Base-by-base conservation (phyloP, 2,329 filamentous ascomycete species). In the Gaeumannomyces tritici region DNA sequence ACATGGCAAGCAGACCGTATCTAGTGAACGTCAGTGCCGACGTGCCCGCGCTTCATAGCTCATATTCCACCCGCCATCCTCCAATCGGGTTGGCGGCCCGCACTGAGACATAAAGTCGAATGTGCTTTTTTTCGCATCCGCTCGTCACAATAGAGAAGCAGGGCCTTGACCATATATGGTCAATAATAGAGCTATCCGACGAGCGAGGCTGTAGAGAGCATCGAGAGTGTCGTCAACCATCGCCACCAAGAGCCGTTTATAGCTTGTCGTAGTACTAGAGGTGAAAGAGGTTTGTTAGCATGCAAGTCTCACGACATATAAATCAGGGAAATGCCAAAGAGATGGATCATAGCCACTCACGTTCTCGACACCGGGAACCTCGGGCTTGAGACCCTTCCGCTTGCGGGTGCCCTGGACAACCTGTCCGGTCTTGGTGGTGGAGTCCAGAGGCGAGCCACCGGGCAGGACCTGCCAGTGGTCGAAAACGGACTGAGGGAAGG, bases 371-470 rank as follows among this genome's bases (percentile, higher is more conserved):
- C 89, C 90, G 73, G 95, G 93, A 77, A 97, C 90, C 73, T 91
- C 86, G 75, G 89, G 82, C 91, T 99, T 99, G 85, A 99, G 84
- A 91, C 93, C 95, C 91, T 99, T 99, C 82, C 93, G 91, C 89
- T 97, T 97, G 77, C 95, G 92, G 89, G 96, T 96, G 64, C 89
- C 86, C 76, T 83, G 81, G 72, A 98, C 91, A 72, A 97, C 83
- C 76, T 85, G 79, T 77, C 93, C 95, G 73, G 89, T 85, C 86
- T 93, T 91, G 74, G 86, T 87, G 73, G 87, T 89, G 76, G 79
- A 69, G 80, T 99, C 93, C 74, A 97, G 86, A 70, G 91, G 88
- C 71, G 90, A 95, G 73, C 95, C 95, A 88, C 93, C 93, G 72
- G 93, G 91, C 71, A 98, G 88, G 73, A 95, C 82, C 83, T 96